phyloP scores from a whole-genome alignment of 257 asterid species.

The Salvia splendens region DNA sequence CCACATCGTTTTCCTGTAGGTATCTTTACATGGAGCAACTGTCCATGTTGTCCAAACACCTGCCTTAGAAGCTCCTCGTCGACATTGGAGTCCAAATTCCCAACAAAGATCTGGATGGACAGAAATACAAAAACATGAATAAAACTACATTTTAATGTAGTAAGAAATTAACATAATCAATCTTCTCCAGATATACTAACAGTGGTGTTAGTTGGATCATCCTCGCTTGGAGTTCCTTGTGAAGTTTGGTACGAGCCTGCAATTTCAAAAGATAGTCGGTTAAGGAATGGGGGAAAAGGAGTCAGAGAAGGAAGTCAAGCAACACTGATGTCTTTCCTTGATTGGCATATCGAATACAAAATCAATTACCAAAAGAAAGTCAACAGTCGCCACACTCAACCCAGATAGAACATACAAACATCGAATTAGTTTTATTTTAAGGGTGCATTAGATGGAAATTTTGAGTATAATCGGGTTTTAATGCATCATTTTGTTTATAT shows the following conservation, averaged over 20 bases:
- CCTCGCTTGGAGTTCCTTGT: conserved; percentile 82
- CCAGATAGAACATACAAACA: no score
- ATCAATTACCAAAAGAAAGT: background rate
- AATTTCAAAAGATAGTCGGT: conserved; percentile 30
- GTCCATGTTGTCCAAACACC: conserved; percentile 75
- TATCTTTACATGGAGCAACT: conserved; percentile 85
- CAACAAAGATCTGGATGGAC: conserved; percentile 79
- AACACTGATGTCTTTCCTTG: background rate
- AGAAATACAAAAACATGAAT: conserved; percentile 3
- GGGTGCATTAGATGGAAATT: background rate
- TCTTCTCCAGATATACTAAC: conserved; percentile 51
- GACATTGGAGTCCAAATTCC: conserved; percentile 79
- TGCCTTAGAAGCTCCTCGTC: conserved; percentile 82
- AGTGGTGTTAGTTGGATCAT: conserved; percentile 90
- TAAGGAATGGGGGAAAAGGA: background rate
- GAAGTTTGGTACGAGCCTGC: conserved; percentile 78
- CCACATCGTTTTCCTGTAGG: conserved; percentile 96
- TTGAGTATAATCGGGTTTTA: no score
- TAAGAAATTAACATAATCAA: background rate
- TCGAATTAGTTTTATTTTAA: no score
- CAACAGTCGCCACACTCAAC: background rate
- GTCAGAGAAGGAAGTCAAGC: conserved; percentile 1
- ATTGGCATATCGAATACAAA: background rate
- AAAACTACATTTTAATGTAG: background rate
- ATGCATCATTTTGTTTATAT: no score